phyloP scores from a whole-genome alignment of 768 basidiomycete species.

The Jaapia argillacea region DNA sequence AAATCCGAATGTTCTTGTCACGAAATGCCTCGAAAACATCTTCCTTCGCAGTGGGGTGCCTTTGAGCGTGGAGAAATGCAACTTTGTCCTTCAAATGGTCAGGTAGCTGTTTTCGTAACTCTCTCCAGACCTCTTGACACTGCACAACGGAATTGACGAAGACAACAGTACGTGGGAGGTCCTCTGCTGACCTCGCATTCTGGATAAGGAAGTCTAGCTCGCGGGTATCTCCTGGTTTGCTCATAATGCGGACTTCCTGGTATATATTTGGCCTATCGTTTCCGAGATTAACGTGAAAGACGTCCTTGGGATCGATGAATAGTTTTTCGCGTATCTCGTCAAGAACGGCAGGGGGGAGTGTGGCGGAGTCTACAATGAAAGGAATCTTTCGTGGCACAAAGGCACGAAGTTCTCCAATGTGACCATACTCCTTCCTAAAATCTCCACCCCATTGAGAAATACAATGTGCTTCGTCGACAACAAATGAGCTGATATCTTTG shows the following conservation, averaged over 20 bases:
- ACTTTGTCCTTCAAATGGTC: too few species aligned
- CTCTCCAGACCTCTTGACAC: too few species aligned
- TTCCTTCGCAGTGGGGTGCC: too few species aligned
- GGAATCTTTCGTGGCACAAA: conserved; percentile 19
- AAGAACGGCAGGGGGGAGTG: conserved; percentile 17
- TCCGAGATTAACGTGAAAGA: conserved; percentile 26
- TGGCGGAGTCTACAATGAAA: conserved; percentile 25
- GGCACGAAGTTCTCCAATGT: conserved; percentile 18
- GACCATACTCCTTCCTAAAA: conserved; percentile 23
- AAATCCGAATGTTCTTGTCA: too few species aligned
- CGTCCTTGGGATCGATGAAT: conserved; percentile 12
- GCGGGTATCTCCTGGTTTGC: neutral
- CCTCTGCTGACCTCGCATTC: neutral
- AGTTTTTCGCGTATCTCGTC: conserved; percentile 10
- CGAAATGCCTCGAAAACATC: too few species aligned
- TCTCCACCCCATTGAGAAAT: conserved; percentile 26
- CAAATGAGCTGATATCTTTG: too few species aligned
- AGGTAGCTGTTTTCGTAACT: too few species aligned
- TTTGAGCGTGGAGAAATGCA: too few species aligned
- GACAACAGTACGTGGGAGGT: too few species aligned
- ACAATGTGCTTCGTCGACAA: conserved; percentile 27
- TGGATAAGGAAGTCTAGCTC: conserved; percentile 1
- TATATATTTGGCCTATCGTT: conserved; percentile 27
- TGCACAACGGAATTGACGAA: too few species aligned
- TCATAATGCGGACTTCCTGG: conserved; percentile 14